Base-by-base conservation (phyloP, 2,329 filamentous ascomycete species). In the Macrophomina pseudophaseolina region DNA sequence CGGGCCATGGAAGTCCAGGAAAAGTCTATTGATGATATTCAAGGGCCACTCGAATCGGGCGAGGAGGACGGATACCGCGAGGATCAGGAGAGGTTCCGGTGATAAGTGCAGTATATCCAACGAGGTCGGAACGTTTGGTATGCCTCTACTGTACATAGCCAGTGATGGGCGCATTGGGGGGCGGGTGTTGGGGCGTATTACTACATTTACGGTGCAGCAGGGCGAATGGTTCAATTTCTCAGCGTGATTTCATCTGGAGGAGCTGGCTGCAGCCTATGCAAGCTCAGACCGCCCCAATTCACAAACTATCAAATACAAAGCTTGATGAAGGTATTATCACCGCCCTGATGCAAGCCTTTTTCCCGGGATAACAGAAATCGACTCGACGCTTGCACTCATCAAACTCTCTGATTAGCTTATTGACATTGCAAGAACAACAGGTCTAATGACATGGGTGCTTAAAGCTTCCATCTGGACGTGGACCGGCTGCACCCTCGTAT, bases 71-170 rank as follows among this genome's bases (percentile, higher is more conserved):
- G 3, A 33, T 48, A 5, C n/a, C 23, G 56, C 42, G 16, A 9
- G 28, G n/a, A 48, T 48, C 16, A n/a, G 33, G 8, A 38, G 23
- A 49, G 32, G 14, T 49, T 38, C 42, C 42, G 18, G 11, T 12
- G n/a, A 42, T n/a, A 35, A 62, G 42, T 30, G 42, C 42, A 35
- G 32, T 35, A 62, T 62, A 62, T 40, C 58, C 54, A 59, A 59
- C 5, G 44, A 49, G 12, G 44, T 35, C 8, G 28, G n/a, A 35
- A 35, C 49, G 44, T 40, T 12, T 30, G 12, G 30, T 9, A 48
- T 38, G n/a, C 42, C 58, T 62, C 58, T 30, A 49, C 2, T 62
- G 44, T 62, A 62, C 30, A 40, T 62, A 62, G 49, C 42, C 30
- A 28, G 44, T 32, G n/a, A 38, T 14, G 49, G 58, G 58, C 58